Conservation (phyloP, 352 stramenopile species). For the Chrysophaeum taylorii region DNA sequence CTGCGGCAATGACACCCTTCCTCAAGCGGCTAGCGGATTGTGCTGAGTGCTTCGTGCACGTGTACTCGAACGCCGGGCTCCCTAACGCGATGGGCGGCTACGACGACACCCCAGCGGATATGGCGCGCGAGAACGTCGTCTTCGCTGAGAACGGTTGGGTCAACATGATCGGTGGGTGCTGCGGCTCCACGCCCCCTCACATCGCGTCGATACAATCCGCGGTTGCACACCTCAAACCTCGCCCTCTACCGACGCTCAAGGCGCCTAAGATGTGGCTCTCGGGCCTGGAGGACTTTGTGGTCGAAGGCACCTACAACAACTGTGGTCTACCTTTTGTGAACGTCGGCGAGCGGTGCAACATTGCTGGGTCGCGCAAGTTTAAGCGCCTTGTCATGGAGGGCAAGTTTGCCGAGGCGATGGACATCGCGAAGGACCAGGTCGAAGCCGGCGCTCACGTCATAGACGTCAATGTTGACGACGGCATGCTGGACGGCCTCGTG, state of each 20-base stretch:
- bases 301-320: conserved; percentile 74
- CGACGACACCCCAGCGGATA: conserved; percentile 75
- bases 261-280: conserved; percentile 89
- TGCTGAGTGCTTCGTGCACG: conserved; percentile 87
- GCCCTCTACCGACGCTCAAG: conserved; percentile 61
- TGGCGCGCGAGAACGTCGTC: conserved; percentile 82
- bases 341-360: conserved; percentile 89
- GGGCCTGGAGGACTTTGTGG: conserved; percentile 80
- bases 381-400: conserved; percentile 89
- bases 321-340: conserved; percentile 84
- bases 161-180: conserved; percentile 94
- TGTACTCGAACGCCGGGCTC: conserved; percentile 91
- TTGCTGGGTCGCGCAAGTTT: conserved; percentile 85
- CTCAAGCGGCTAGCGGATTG: conserved; percentile 73
- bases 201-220: conserved; percentile 77
- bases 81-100: conserved; percentile 94
- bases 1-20: conserved; percentile 90
- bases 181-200: conserved; percentile 82
- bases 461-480: conserved; percentile 96
- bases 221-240: conserved; percentile 57
- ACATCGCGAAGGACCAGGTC: conserved; percentile 88
- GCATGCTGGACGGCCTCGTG: conserved; percentile 83
- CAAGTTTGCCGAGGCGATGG: conserved; percentile 85
- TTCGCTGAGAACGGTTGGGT: conserved; percentile 67
- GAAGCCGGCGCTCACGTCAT: conserved; percentile 91